These are phyloP conservation scores for Lactarius evosmus DNA, from an alignment of 768 basidiomycete species.

Conservation along the genomic window DNA sequence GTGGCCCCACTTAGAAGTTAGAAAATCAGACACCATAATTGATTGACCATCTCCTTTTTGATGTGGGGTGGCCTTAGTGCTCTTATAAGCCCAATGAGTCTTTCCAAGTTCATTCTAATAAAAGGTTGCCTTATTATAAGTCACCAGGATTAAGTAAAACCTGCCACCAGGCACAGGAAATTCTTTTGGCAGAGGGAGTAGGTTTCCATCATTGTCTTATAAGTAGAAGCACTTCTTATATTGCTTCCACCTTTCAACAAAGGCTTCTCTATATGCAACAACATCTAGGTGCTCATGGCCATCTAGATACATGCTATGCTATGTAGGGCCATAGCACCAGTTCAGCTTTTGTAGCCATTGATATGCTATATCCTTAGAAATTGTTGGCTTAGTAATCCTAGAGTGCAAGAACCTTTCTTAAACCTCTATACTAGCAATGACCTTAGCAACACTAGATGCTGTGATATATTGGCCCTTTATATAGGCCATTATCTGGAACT, in stretches of 20 bases:
- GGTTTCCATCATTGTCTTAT: not conserved
- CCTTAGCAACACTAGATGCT: not conserved
- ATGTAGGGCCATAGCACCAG: constrained; percentile 16
- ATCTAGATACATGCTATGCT: not conserved
- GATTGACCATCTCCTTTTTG: not conserved
- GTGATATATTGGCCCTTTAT: not conserved
- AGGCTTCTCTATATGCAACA: not conserved
- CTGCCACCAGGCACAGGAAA: not conserved
- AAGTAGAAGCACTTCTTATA: constrained; percentile 10
- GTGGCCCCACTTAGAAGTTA: not conserved
- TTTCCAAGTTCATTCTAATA: not conserved
- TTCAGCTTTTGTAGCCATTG: no score
- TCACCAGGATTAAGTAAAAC: not conserved
- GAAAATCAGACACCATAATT: not conserved
- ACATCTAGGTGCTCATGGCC: not conserved
- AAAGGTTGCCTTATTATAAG: not conserved
- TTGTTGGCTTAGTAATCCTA: no score
- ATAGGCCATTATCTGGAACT: not conserved
- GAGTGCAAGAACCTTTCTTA: no score
- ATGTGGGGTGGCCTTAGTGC: not conserved
- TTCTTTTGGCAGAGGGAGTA: not conserved
- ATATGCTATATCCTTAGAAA: no score
- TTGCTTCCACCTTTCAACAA: not conserved
- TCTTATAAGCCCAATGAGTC: not conserved
- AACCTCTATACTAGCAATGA: not conserved